Evolutionary conservation across 768 basidiomycete genomes (phyloP).

Genomic region (Dentipellis fragilis): DNA sequence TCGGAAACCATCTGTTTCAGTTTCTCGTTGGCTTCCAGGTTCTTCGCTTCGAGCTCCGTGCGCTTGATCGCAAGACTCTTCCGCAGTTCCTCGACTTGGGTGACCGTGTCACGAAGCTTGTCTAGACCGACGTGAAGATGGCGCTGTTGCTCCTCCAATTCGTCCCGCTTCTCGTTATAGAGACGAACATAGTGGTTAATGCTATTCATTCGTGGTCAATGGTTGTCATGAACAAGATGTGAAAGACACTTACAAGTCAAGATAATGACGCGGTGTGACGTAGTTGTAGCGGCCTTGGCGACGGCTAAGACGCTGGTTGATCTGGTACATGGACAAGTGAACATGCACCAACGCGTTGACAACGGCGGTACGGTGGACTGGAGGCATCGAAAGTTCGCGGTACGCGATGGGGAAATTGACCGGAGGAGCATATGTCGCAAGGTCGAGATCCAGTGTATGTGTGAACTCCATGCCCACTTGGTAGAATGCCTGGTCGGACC

Average conservation of each 20-base stretch:
- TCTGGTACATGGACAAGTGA: slow-evolving; percentile 79
- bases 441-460: slow-evolving; percentile 83
- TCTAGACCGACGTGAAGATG: slow-evolving; percentile 97
- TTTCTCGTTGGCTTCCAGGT: slow-evolving; percentile 94
- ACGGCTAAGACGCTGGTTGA: slow-evolving; percentile 82
- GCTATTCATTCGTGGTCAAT: slow-evolving; percentile 28
- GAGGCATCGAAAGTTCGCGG: slow-evolving; percentile 76
- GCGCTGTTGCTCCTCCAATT: slow-evolving; percentile 96
- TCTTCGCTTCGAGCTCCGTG: slow-evolving; percentile 85
- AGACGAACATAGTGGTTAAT: slow-evolving; percentile 96
- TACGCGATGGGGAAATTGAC: slow-evolving; percentile 83
- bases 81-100: slow-evolving; percentile 92
- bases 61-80: slow-evolving; percentile 93
- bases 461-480: slow-evolving; percentile 99
- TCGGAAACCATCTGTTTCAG: slow-evolving; percentile 96
- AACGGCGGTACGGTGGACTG: slow-evolving; percentile 80
- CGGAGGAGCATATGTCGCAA: slow-evolving; percentile 72
- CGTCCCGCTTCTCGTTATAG: slow-evolving; percentile 93
- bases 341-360: slow-evolving; percentile 91
- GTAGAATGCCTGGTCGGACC: slow-evolving; percentile 97
- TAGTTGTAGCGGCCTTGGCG: slow-evolving; percentile 95
- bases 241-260: slow-evolving; percentile 78
- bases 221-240: neutral
- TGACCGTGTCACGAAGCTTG: slow-evolving; percentile 91
- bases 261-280: slow-evolving; percentile 94